Evolutionary conservation across 2,329 filamentous ascomycete genomes (phyloP).

Genomic region (Scytalidium lignicola): DNA sequence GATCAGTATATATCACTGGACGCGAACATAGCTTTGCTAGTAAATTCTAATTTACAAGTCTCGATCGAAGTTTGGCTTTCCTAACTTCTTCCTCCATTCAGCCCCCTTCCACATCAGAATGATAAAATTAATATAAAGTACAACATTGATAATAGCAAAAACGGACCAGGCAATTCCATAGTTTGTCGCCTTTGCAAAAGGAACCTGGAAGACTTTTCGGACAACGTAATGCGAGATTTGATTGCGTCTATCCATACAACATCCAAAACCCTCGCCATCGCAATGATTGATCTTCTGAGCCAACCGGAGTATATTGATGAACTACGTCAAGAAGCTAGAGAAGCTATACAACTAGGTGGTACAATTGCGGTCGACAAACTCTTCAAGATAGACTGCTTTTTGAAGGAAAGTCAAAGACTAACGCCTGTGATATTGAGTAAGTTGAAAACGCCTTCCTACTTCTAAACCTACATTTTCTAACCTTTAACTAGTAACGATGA

Average conservation of each 20-base stretch:
- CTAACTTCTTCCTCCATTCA: neutral
- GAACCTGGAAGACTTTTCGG: neutral
- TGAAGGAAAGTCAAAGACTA: constrained; percentile 28
- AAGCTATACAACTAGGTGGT: constrained; percentile 8
- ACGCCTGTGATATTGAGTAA: constrained; percentile 6
- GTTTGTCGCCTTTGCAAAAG: neutral
- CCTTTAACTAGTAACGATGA: neutral
- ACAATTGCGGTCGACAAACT: constrained; percentile 21
- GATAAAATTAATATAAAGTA: neutral
- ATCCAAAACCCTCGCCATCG: constrained; percentile 19
- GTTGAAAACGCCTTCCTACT: neutral
- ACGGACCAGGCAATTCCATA: neutral
- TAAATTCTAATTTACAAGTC: neutral
- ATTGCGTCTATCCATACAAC: constrained; percentile 12
- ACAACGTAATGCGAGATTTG: too few relatives aligned
- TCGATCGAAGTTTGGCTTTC: neutral
- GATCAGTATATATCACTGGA: too few relatives aligned
- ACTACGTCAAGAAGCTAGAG: constrained; percentile 24
- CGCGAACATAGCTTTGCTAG: too few relatives aligned
- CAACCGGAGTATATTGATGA: constrained; percentile 8
- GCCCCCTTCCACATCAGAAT: neutral
- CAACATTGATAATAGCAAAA: neutral
- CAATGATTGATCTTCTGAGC: constrained; percentile 21
- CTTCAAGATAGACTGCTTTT: constrained; percentile 25
- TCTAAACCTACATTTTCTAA: neutral